Base-by-base conservation (phyloP, 345 rosid species). In the Sonneratia alba region DNA sequence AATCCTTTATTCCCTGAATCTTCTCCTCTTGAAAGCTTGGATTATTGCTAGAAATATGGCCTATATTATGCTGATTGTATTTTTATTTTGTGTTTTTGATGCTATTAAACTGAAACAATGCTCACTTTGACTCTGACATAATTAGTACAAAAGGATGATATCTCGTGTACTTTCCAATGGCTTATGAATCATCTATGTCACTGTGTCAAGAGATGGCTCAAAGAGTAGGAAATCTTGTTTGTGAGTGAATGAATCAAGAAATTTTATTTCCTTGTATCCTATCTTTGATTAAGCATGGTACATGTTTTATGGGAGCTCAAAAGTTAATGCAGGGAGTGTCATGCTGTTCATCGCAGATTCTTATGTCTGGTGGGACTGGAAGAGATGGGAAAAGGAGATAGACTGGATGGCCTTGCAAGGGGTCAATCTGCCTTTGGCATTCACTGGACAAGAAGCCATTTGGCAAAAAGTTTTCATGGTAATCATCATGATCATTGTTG, bases 391-490 rank as follows among this genome's bases (percentile, higher is more conserved):
- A 81, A 91, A 86, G 81, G 98, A 94, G 84, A 86, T 89, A 85
- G 98, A 94, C 76, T 94, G 97, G 98, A 94, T 94, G 97, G 97
- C 97, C 72, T 84, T 94, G 78, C 96, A 94, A 85, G 98, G 98
- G 70, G 78, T 94, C 76, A 94, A 94, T 85, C 81, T 94, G 76
- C 98, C 98, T 71, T 77, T 94, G 83, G 98, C 98, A 77, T 94
- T 91, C 79, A 89, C 86, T 34, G 98, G 95, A 10, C 98, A 94
- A 81, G 96, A 94, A 84, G 78, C 96, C 76, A 85, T 94, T 75
- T 94, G 97, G 98, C 93, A 82, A 75, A 88, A 88, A 80, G 96
- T 94, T 81, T 94, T 91, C 79, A 85, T 77, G 95, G 98, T 94
- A 76, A 79, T 66, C 55, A 40, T 38, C 38, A 47, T 34, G 49